These are phyloP conservation scores for Spergularia bocconei DNA, from an alignment of 148 eudicot species.

Conservation along the genomic window DNA sequence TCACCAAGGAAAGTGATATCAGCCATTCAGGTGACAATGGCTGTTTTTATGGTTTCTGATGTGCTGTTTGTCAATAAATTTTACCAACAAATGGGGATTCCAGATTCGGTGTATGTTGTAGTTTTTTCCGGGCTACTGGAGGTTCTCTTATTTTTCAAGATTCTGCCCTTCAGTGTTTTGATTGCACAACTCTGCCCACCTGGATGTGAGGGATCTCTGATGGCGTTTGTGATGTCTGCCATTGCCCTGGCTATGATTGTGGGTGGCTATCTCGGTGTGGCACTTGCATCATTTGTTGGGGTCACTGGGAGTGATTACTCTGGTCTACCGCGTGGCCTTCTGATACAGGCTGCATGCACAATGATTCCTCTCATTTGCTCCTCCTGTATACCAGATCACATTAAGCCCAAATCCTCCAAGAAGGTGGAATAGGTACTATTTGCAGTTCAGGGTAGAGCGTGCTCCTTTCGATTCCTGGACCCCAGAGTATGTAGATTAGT, in stretches of 20 bases:
- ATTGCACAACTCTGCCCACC: slow-evolving; percentile 85
- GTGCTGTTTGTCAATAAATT: slow-evolving; percentile 66
- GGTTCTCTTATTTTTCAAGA: slow-evolving; percentile 65
- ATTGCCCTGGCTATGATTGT: slow-evolving; percentile 74
- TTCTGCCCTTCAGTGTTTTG: slow-evolving; percentile 69
- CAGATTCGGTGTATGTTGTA: slow-evolving; percentile 66
- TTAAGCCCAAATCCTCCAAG: slow-evolving; percentile 27
- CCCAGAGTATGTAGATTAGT: background rate
- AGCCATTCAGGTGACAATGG: slow-evolving; percentile 63
- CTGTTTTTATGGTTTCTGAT: slow-evolving; percentile 77
- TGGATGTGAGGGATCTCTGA: slow-evolving; percentile 88
- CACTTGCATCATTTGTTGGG: slow-evolving; percentile 61
- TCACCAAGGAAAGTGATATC: slow-evolving; percentile 68
- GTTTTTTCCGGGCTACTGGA: slow-evolving; percentile 72
- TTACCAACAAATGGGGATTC: slow-evolving; percentile 58
- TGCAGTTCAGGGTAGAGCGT: background rate
- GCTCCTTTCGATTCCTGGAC: background rate
- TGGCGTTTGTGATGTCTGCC: slow-evolving; percentile 90
- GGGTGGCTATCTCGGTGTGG: slow-evolving; percentile 87
- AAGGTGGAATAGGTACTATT: slow-evolving; percentile 43
- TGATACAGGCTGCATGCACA: slow-evolving; percentile 71
- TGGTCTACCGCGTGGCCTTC: slow-evolving; percentile 53
- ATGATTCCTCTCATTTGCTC: slow-evolving; percentile 65
- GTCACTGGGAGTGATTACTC: slow-evolving; percentile 68
- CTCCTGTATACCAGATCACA: slow-evolving; percentile 53